Conservation (phyloP, 768 basidiomycete species). For the Tricholoma sp. region DNA sequence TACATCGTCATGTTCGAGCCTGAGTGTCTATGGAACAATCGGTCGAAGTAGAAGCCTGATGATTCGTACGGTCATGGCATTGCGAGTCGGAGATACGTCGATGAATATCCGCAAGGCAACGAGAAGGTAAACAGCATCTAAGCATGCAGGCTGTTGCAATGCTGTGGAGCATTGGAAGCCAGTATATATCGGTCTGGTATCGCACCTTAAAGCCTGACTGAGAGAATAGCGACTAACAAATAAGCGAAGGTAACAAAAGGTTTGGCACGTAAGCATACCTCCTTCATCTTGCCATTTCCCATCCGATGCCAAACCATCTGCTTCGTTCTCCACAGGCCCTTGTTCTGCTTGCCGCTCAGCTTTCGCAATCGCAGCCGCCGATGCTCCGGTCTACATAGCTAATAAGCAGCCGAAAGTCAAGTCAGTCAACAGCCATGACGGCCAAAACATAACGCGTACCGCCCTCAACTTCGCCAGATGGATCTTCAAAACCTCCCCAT, state of each 20-base stretch:
- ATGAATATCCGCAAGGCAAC: no score
- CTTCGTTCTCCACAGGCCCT: slow-evolving; percentile 23
- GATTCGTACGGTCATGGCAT: no score
- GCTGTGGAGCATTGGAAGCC: neutral
- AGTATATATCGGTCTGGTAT: neutral
- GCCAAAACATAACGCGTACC: no score
- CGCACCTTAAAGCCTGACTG: neutral
- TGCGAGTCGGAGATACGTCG: no score
- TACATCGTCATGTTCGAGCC: no score
- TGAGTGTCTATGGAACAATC: no score
- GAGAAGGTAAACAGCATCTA: neutral
- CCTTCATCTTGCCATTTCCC: neutral
- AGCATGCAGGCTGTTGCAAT: no score
- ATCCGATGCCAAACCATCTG: neutral
- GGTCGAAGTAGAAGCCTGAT: no score
- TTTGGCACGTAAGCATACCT: neutral
- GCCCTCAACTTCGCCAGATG: slow-evolving; percentile 87
- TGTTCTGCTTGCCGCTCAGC: slow-evolving; percentile 27
- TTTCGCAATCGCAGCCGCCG: slow-evolving; percentile 12
- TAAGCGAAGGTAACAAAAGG: neutral
- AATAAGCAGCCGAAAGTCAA: no score
- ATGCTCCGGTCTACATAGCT: slow-evolving; percentile 17
- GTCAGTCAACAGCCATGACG: neutral
- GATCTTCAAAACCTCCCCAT: slow-evolving; percentile 87
- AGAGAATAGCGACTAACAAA: neutral